Conservation (phyloP, 1,139 yeast species). For the Kluyveromyces sp. region DNA sequence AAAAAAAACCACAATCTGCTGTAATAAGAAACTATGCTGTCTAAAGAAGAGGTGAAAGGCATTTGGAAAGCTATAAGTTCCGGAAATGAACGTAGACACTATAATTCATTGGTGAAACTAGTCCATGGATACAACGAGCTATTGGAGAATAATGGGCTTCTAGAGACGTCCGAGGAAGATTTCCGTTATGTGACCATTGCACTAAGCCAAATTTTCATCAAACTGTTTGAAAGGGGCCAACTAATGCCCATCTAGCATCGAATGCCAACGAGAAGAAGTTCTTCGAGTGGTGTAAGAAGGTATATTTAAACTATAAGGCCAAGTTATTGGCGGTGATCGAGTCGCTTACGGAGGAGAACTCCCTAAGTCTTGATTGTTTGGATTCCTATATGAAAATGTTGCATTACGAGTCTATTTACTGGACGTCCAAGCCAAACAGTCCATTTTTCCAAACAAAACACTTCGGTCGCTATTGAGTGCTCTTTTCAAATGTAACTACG, state of each 20-base stretch:
- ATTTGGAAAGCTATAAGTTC: conserved; percentile 21
- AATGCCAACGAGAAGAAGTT: conserved; percentile 42
- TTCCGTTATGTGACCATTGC: conserved; percentile 45
- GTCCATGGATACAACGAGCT: conserved; percentile 15
- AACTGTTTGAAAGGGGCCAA: conserved; percentile 43
- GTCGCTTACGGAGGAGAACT: conserved; percentile 31
- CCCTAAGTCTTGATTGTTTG: conserved; percentile 46
- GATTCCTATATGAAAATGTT: conserved; percentile 58
- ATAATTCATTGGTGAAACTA: conserved; percentile 21
- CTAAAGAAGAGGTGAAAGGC: conserved; percentile 22
- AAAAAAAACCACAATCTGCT: too few species aligned
- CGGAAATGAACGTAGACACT: conserved; percentile 21
- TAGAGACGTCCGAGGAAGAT: conserved; percentile 9
- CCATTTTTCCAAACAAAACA: conserved; percentile 54
- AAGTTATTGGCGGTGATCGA: conserved; percentile 38
- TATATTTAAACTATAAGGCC: conserved; percentile 50
- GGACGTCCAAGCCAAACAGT: conserved; percentile 43
- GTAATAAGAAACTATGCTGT: conserved; percentile 9
- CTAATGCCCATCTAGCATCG: conserved; percentile 35
- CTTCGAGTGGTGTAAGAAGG: conserved; percentile 55
- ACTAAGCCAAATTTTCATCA: conserved; percentile 50
- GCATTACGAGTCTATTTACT: conserved; percentile 48
- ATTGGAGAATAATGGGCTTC: background rate
- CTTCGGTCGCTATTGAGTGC: conserved; percentile 43
- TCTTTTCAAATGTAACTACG: conserved; percentile 38